Evolutionary conservation across 2,329 filamentous ascomycete species (phyloP).

Genomic region (Cladosporium sp.): DNA sequence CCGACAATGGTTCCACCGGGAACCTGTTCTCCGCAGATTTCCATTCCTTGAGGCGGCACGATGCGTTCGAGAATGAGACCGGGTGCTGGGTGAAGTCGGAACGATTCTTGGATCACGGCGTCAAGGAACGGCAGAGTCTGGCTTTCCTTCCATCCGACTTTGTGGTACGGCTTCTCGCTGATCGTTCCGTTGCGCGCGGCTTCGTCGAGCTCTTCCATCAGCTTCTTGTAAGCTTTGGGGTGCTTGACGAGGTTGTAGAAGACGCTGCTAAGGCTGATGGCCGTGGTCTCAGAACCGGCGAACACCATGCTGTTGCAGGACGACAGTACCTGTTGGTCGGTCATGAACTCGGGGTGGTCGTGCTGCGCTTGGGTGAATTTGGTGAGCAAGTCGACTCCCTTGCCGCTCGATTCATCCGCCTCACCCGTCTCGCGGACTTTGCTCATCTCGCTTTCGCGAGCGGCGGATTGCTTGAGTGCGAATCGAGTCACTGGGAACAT

Average conservation of each 20-base stretch:
- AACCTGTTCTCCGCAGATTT: constrained; percentile 57
- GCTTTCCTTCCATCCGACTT: constrained; percentile 63
- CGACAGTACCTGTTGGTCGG: constrained; percentile 60
- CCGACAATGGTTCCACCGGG: constrained; percentile 68
- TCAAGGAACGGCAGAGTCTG: constrained; percentile 70
- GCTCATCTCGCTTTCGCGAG: constrained; percentile 52
- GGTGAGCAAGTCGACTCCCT: constrained; percentile 56
- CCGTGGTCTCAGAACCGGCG: constrained; percentile 74
- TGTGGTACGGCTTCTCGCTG: constrained; percentile 41
- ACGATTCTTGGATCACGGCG: constrained; percentile 70
- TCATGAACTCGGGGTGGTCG: constrained; percentile 65
- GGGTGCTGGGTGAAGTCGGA: constrained; percentile 67
- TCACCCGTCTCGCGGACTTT: constrained; percentile 40
- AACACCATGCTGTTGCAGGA: constrained; percentile 66
- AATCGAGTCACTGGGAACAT: constrained; percentile 70
- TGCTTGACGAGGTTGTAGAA: constrained; percentile 70
- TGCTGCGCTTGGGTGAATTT: constrained; percentile 66
- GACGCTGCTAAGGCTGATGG: constrained; percentile 63
- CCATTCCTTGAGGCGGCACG: constrained; percentile 57
- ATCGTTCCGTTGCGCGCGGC: constrained; percentile 48
- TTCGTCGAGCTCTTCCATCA: constrained; percentile 58
- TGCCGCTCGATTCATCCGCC: constrained; percentile 30
- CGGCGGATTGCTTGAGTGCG: constrained; percentile 59
- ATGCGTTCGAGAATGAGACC: constrained; percentile 68
- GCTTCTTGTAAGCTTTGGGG: constrained; percentile 47